Evolutionary conservation across 1,284 basidiomycete genomes (phyloP), one percentile per base, ranked within the genome.

Genomic region (Boletellus deceptivus): DNA sequence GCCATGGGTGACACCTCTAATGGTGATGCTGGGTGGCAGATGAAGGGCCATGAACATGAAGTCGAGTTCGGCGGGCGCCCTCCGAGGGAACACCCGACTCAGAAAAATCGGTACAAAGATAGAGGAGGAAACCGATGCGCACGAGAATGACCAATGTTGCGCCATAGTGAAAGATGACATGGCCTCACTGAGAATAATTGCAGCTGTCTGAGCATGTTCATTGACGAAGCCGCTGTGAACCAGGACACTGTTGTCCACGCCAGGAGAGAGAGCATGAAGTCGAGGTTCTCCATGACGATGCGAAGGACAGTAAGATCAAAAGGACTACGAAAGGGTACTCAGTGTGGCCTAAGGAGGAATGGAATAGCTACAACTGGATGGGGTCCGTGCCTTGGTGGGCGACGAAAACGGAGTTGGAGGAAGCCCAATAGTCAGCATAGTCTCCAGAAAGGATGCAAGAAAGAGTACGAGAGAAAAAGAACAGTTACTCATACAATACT

Each of bases 51-150:
- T 68, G 63, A 74, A 78, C n/a, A 81, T 54, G 16, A 77, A 70
- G 48, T 80, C 77, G 11, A 82, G 72, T 55, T 77, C 74, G 6
- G 78, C 76, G 18, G 82, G 64, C n/a, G 79, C 79, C 39, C 80
- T 27, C 80, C 81, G n/a, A 82, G 73, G 18, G 77, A 81, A 58
- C 81, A 80, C 3, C 80, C 78, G 36, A 80, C 62, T 75, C 50
- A 42, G 9, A 22, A 25, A 46, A 18, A 25, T 60, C n/a, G 44
- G 31, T 35, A 41, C 25, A 18, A 27, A 29, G 18, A 34, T 13
- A 14, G 17, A 14, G 14, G 5, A 20, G 14, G n/a, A 24, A n/a
- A 27, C 18, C 22, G 8, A 47, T 33, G 53, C 62, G 51, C 46
- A 74, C 75, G 50, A 71, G 49, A 9, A 65, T 69, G 43, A 79